phyloP scores from a whole-genome alignment of 1,284 basidiomycete genomes.

The Trichosporon sp. region DNA sequence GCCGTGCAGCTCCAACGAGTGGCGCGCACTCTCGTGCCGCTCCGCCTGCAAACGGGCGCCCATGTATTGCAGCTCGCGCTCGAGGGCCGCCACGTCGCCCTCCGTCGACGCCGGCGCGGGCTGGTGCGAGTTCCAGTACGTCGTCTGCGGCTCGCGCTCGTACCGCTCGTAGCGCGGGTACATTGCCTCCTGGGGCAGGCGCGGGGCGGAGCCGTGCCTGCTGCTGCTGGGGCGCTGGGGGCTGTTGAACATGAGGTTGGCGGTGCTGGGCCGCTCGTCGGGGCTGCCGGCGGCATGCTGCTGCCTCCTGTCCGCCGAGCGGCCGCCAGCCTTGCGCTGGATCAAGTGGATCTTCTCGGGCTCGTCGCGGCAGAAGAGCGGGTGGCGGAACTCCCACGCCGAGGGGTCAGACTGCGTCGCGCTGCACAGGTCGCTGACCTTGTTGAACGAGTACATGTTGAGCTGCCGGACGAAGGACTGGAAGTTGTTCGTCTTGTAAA shows the following conservation, averaged over 20 bases:
- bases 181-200: background rate
- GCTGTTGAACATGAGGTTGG: constrained; percentile 4
- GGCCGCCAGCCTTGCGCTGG: constrained; percentile 53
- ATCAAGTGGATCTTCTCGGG: constrained; percentile 55
- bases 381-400: constrained; percentile 59
- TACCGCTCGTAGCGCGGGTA: constrained; percentile 23
- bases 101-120: background rate
- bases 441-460: constrained; percentile 59
- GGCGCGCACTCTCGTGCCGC: constrained; percentile 41
- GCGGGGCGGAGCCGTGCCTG: background rate
- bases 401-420: constrained; percentile 48
- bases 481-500: constrained; percentile 60
- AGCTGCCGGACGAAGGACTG: constrained; percentile 58
- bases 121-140: constrained; percentile 16
- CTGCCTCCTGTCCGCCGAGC: constrained; percentile 29
- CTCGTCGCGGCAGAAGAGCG: constrained; percentile 55
- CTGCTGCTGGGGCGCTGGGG: background rate
- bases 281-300: constrained; percentile 33
- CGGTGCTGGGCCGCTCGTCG: constrained; percentile 1
- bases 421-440: constrained; percentile 56
- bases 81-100: constrained; percentile 38
- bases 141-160: constrained; percentile 40
- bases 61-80: constrained; percentile 41
- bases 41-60: constrained; percentile 40
- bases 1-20: constrained; percentile 40